These are phyloP conservation scores for Chalaropsis thielavioides DNA, from an alignment of 2,329 filamentous ascomycete species.

Conservation along the genomic window DNA sequence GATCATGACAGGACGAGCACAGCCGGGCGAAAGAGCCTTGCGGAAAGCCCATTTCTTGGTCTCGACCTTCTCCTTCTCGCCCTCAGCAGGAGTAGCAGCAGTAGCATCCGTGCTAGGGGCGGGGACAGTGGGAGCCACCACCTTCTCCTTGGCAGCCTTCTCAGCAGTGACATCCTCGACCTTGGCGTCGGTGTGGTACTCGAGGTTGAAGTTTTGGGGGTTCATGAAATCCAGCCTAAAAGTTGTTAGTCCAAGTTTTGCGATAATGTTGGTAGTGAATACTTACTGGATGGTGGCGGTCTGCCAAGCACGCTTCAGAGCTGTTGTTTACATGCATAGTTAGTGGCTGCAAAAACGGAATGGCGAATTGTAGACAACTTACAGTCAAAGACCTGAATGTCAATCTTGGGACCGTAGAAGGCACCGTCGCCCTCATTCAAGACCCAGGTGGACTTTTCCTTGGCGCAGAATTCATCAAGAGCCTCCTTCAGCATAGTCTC, in stretches of 20 bases:
- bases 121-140: conserved; percentile 20
- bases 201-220: conserved; percentile 69
- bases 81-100: conserved; percentile 24
- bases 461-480: conserved; percentile 57
- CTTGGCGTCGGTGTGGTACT: conserved; percentile 61
- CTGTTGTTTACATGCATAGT: not conserved
- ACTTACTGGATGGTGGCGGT: conserved; percentile 72
- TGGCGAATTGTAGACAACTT: conserved; percentile 24
- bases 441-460: conserved; percentile 58
- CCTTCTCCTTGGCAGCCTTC: conserved; percentile 21
- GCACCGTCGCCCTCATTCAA: conserved; percentile 90
- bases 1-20: conserved; percentile 71
- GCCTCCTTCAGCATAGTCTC: conserved; percentile 68
- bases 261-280: not conserved
- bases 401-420: conserved; percentile 97
- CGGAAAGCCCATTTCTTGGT: conserved; percentile 25
- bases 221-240: conserved; percentile 51
- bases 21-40: conserved; percentile 48
- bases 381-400: conserved; percentile 61
- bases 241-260: not conserved
- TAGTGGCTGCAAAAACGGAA: not conserved
- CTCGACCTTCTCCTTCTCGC: conserved; percentile 33
- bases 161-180: conserved; percentile 24
- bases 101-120: conserved; percentile 4
- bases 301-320: conserved; percentile 39